Evolutionary conservation across 345 rosid genomes (phyloP).

Genomic region (Rubroshorea leprosula): DNA sequence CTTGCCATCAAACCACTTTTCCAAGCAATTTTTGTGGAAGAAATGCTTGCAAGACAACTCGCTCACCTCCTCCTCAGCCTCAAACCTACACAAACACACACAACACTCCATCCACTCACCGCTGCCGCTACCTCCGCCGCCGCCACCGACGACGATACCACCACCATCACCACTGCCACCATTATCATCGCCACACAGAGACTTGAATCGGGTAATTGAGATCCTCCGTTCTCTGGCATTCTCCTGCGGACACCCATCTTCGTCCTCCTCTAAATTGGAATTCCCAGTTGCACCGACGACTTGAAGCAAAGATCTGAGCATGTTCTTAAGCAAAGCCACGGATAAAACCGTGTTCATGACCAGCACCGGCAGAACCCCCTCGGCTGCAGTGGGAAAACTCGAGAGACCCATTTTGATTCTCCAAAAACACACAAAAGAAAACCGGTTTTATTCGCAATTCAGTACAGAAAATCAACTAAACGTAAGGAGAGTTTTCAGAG

Average conservation of each 20-base stretch:
- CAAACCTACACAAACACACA: slow-evolving; percentile 69
- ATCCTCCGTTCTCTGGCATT: slow-evolving; percentile 32
- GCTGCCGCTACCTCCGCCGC: neutral
- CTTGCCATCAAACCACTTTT: slow-evolving; percentile 62
- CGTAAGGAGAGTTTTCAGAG: neutral
- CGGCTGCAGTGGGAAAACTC: slow-evolving; percentile 49
- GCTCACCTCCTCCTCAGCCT: slow-evolving; percentile 75
- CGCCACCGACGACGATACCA: too few species aligned
- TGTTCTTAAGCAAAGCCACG: slow-evolving; percentile 54
- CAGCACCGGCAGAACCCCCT: slow-evolving; percentile 61
- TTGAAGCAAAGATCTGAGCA: slow-evolving; percentile 43
- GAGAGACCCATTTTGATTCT: slow-evolving; percentile 60
- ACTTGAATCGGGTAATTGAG: slow-evolving; percentile 49
- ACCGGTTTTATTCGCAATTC: neutral
- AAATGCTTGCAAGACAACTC: slow-evolving; percentile 83
- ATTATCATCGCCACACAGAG: slow-evolving; percentile 26
- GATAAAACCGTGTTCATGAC: slow-evolving; percentile 60
- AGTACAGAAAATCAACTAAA: neutral
- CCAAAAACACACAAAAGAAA: neutral
- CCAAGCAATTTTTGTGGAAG: slow-evolving; percentile 69
- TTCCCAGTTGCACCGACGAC: slow-evolving; percentile 18
- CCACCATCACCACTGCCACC: neutral
- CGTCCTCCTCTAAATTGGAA: slow-evolving; percentile 12
- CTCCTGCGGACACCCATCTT: slow-evolving; percentile 16
- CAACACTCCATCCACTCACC: slow-evolving; percentile 41